phyloP scores from a whole-genome alignment of 2,329 filamentous ascomycete genomes.

The Coniochaeta sp. region DNA sequence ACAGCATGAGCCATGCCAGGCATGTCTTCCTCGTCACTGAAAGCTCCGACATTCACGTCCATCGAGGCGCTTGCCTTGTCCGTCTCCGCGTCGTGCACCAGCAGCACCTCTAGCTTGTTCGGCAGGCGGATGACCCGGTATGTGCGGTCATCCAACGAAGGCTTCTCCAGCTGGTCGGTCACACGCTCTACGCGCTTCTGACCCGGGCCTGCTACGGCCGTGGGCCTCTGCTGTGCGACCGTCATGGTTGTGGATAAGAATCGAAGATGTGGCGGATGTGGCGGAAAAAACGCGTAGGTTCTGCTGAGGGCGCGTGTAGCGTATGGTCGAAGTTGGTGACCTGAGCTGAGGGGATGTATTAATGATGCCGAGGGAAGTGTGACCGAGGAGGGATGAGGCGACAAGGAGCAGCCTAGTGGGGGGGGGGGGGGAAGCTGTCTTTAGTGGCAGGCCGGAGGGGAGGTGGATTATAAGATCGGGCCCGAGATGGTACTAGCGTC shows the following conservation, averaged over 20 bases:
- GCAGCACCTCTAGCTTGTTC: conserved; percentile 82
- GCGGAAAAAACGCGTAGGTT: not conserved
- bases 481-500: conserved; percentile 10
- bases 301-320: not conserved
- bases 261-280: not conserved
- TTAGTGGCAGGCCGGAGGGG: conserved; percentile 3
- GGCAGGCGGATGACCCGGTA: conserved; percentile 81
- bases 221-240: not conserved
- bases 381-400: conserved; percentile 2
- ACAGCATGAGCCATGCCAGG: conserved; percentile 94
- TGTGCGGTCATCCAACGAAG: conserved; percentile 74
- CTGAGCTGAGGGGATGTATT: not conserved
- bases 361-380: not conserved
- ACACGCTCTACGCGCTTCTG: conserved; percentile 32
- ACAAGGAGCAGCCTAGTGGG: conserved; percentile 3
- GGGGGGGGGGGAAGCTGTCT: conserved; percentile 4
- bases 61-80: conserved; percentile 95
- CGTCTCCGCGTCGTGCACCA: conserved; percentile 90
- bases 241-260: conserved; percentile 2
- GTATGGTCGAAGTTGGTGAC: not conserved
- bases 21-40: conserved; percentile 86
- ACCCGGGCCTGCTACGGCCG: conserved; percentile 11
- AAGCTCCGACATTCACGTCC: conserved; percentile 93
- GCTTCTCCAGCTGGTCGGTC: conserved; percentile 72
- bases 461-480: conserved; percentile 4